phyloP scores from a whole-genome alignment of 1,284 basidiomycete genomes.

The Boletus nobilissimus region DNA sequence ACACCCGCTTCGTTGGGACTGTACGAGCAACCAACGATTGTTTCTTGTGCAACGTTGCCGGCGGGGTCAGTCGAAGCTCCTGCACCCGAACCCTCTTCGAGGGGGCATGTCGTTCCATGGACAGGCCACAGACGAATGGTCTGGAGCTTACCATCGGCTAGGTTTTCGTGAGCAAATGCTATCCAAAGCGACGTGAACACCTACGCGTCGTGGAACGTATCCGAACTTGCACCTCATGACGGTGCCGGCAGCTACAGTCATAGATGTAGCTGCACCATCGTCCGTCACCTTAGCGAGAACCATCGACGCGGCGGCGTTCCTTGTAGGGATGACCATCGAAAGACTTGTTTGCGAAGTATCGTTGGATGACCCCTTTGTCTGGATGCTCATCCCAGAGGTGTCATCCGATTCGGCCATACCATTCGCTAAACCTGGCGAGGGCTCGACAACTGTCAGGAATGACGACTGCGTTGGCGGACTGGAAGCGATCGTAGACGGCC shows the following conservation, averaged over 20 bases:
- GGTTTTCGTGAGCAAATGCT: not conserved
- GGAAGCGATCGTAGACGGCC: too few relatives aligned
- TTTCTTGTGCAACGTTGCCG: not conserved
- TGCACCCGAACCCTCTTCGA: not conserved
- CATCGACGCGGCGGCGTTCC: not conserved
- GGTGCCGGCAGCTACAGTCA: not conserved
- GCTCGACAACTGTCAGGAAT: not conserved
- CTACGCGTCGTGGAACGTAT: not conserved
- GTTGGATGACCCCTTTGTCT: not conserved
- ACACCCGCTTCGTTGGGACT: not conserved
- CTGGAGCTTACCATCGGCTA: slow-evolving; percentile 14
- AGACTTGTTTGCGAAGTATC: not conserved
- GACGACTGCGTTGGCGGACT: too few relatives aligned
- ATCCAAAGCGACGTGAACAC: not conserved
- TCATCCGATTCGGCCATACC: not conserved
- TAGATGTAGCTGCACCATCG: too few relatives aligned
- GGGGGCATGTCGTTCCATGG: slow-evolving; percentile 17
- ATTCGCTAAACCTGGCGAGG: not conserved
- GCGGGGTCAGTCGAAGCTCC: not conserved
- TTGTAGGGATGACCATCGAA: not conserved
- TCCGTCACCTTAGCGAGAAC: too few relatives aligned
- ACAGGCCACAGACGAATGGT: slow-evolving; percentile 18
- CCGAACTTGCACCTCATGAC: not conserved
- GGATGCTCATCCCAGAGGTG: not conserved
- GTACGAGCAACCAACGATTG: not conserved